Conservation (phyloP, 2,329 filamentous ascomycete genomes). For the Chaetomium sp. region DNA sequence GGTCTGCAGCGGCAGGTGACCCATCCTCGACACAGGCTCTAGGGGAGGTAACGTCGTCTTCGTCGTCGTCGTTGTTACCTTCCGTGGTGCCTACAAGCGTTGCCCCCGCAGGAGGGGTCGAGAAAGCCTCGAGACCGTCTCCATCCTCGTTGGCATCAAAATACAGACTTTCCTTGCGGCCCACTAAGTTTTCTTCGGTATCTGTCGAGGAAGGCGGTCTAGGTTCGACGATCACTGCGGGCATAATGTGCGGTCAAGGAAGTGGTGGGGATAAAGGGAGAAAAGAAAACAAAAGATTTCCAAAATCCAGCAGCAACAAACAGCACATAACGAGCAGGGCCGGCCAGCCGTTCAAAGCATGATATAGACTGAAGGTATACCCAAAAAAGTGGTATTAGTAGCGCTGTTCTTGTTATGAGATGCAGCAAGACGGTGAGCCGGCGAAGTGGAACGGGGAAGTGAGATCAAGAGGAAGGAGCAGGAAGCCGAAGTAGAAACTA, state of each 20-base stretch:
- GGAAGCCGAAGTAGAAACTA: no score
- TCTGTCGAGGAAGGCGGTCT: conserved; percentile 6
- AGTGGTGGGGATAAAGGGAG: background rate
- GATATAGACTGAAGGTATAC: conserved; percentile 11
- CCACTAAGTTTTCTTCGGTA: background rate
- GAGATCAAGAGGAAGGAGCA: background rate
- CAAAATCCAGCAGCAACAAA: conserved; percentile 9
- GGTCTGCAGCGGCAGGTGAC: background rate
- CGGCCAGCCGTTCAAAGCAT: conserved; percentile 21
- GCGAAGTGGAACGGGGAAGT: background rate
- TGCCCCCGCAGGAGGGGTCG: conserved; percentile 11
- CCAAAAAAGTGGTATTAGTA: background rate
- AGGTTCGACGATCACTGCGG: conserved; percentile 12
- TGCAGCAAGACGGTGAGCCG: no score
- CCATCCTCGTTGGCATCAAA: background rate
- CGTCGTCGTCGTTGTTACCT: background rate
- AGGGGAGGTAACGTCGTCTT: no score
- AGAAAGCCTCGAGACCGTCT: background rate
- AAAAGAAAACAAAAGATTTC: conserved; percentile 14
- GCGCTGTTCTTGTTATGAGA: no score
- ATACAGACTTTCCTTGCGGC: background rate
- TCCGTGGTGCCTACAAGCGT: background rate
- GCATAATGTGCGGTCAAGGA: conserved; percentile 19
- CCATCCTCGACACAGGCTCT: no score
- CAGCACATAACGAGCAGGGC: conserved; percentile 10